Evolutionary conservation across 2,329 filamentous ascomycete species (phyloP).

Genomic region (Paecilomyces sp.): DNA sequence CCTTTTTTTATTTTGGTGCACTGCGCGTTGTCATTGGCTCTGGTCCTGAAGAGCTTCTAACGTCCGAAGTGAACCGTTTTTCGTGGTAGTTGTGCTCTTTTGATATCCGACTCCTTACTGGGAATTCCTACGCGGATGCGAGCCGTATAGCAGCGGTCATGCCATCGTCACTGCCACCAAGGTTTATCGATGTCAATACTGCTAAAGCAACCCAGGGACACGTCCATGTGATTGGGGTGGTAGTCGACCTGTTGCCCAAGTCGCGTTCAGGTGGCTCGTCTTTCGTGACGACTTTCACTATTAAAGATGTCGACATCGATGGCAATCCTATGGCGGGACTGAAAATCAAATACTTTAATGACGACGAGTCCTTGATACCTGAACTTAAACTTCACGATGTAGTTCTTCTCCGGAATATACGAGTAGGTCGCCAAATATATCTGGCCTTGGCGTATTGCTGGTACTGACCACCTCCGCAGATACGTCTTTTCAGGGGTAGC

Average conservation of each 20-base stretch:
- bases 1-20: neutral
- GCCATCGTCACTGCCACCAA: slow-evolving; percentile 26
- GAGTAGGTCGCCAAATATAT: slow-evolving; percentile 34
- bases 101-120: neutral
- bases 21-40: neutral
- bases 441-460: slow-evolving; percentile 1
- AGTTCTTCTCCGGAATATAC: slow-evolving; percentile 54
- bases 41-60: neutral
- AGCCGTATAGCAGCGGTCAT: slow-evolving; percentile 3
- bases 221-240: slow-evolving; percentile 62
- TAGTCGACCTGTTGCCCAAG: slow-evolving; percentile 57
- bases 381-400: slow-evolving; percentile 51
- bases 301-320: slow-evolving; percentile 52
- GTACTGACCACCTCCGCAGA: slow-evolving; percentile 1
- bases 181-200: slow-evolving; percentile 41
- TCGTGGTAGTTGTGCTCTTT: neutral
- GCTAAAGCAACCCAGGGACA: slow-evolving; percentile 29
- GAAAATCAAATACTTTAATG: slow-evolving; percentile 56
- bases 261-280: slow-evolving; percentile 47
- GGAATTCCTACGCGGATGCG: neutral
- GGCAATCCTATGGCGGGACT: slow-evolving; percentile 33
- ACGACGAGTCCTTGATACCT: slow-evolving; percentile 36
- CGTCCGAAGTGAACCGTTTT: neutral
- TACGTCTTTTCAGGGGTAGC: slow-evolving; percentile 16
- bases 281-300: slow-evolving; percentile 53